Evolutionary conservation across 148 eudicot genomes (phyloP), one percentile per base, ranked within the genome.

Genomic region (Chenopodium quinoa): DNA sequence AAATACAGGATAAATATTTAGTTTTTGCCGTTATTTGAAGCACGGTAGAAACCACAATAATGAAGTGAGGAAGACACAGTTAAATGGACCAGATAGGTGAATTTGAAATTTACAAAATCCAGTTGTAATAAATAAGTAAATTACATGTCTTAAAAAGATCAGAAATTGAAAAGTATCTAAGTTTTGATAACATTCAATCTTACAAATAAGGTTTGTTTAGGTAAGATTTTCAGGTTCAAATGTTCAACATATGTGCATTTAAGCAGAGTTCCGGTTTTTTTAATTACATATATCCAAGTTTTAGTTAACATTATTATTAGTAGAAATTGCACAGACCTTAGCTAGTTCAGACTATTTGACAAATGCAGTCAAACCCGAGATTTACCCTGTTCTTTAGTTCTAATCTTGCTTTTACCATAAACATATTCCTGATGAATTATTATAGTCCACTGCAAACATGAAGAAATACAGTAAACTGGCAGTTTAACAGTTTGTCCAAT

Each of bases 101-200:
- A 37, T 16, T 74, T 27, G 77, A 63, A 56, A 16, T 56, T 56
- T 56, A 73, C 76, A 73, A 22, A 46, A 73, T 19, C 60, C 60
- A 74, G 77, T 25, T n/a, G 22, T 56, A 19, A 29, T 74, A 29
- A 25, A 27, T 16, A 48, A n/a, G 23, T 58, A 73, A 22, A 47
- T 74, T 74, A 74, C 56, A 72, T 16, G 17, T 72, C 75, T 14
- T 69, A 19, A 20, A 40, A 37, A 37, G 48, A 4, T 71, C 73
- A 37, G 48, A 71, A 22, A 0, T 72, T 34, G 2, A 40, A 0
- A 12, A 23, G 11, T 29, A 73, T 50, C 37, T 14, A 48, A 1
- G 4, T 50, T 34, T 74, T 73, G 31, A 25, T 4, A 73, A 22
- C 50, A 9, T 25, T 50, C 62, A 50, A 22, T 74, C 60, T 48